Evolutionary conservation across 2,329 filamentous ascomycete genomes (phyloP).

Genomic region (Plectosphaerella cucumerina): DNA sequence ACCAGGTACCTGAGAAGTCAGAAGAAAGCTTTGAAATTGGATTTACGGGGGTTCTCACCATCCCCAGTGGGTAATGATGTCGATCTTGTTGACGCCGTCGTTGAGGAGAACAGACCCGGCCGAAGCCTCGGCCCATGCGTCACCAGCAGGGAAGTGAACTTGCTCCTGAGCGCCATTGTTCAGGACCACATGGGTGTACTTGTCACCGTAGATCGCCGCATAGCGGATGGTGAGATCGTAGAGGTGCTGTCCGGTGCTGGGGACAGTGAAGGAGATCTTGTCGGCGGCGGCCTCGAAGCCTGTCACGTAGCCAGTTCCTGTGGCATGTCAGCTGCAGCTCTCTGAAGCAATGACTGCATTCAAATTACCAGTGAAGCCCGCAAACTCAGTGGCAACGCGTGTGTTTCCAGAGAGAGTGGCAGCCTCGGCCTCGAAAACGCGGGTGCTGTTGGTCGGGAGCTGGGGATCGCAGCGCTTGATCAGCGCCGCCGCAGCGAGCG

Average conservation of each 20-base stretch:
- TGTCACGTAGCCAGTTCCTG: slow-evolving; percentile 42
- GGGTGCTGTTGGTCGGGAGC: slow-evolving; percentile 4
- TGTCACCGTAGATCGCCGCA: slow-evolving; percentile 41
- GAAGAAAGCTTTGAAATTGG: background rate
- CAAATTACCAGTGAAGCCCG: slow-evolving; percentile 31
- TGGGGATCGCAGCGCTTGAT: background rate
- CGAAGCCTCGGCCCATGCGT: slow-evolving; percentile 29
- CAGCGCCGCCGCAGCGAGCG: slow-evolving; percentile 2
- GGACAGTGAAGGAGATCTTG: slow-evolving; percentile 38
- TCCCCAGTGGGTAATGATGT: slow-evolving; percentile 44
- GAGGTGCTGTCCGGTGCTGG: slow-evolving; percentile 23
- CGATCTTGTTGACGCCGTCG: slow-evolving; percentile 37
- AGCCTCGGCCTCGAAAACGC: slow-evolving; percentile 33
- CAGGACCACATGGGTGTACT: slow-evolving; percentile 36
- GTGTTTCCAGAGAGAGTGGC: slow-evolving; percentile 34
- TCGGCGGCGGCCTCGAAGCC: slow-evolving; percentile 37
- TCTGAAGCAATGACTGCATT: no score
- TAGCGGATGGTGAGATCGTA: slow-evolving; percentile 40
- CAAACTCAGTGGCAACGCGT: slow-evolving; percentile 26
- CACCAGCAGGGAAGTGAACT: slow-evolving; percentile 33
- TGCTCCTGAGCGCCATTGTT: slow-evolving; percentile 37
- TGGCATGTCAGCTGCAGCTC: background rate
- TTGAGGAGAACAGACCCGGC: slow-evolving; percentile 41
- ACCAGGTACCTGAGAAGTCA: slow-evolving; percentile 29
- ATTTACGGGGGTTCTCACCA: slow-evolving; percentile 24